A percentile compares a stretch with the other conserved stretches of the same genome.
These are phyloP conservation scores for Anethum foeniculum DNA, from an alignment of 140 eudicot species.

Conservation along the genomic window DNA sequence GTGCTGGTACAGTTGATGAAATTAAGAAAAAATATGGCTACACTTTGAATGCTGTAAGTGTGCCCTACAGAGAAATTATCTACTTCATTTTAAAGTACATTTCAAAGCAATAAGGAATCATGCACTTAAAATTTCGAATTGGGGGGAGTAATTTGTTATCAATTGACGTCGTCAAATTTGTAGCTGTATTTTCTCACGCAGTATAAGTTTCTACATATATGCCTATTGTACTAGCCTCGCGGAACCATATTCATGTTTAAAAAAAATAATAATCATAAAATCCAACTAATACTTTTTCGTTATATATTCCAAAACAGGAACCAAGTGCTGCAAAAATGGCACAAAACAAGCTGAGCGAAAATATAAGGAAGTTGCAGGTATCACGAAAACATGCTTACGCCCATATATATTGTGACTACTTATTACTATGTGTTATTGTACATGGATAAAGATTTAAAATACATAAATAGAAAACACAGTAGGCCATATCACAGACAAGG, in stretches of 20 bases:
- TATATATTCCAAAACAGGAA: slow-evolving; percentile 43
- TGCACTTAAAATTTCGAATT: not conserved
- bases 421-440: not conserved
- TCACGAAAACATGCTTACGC: not conserved
- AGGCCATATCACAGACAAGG: not conserved
- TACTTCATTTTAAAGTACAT: not conserved
- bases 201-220: not conserved
- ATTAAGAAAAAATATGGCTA: slow-evolving; percentile 96
- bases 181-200: not conserved
- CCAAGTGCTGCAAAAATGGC: slow-evolving; percentile 67
- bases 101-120: not conserved
- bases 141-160: not conserved
- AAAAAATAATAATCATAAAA: not conserved
- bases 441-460: not conserved
- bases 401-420: not conserved
- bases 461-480: not conserved
- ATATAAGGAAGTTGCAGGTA: slow-evolving; percentile 85
- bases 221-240: not conserved
- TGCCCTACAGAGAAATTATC: slow-evolving; percentile 1
- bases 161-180: not conserved
- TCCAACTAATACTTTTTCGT: not conserved
- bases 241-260: not conserved
- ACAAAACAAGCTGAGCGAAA: slow-evolving; percentile 64
- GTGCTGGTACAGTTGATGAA: slow-evolving; percentile 67
- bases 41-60: slow-evolving; percentile 54